Base-by-base conservation (phyloP, 2,329 filamentous ascomycete species). In the Fusarium annulatum region DNA sequence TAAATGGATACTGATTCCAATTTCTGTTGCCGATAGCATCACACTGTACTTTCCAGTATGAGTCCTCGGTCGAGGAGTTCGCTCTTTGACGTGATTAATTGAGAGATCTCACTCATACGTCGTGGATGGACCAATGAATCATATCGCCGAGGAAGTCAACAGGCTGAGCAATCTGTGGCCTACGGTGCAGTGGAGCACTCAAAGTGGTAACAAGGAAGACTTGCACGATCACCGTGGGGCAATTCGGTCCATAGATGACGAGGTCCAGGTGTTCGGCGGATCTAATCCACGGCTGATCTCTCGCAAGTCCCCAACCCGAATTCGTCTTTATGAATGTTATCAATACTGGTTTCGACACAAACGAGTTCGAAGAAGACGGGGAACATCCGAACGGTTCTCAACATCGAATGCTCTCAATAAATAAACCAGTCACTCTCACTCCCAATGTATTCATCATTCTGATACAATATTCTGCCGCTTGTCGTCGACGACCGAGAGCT, bases 401-500 rank as follows among this genome's bases (percentile, higher is more conserved):
- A 2, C 1, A 19, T 9, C 3, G 0, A 9, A n/a, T 16, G 4
- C 14, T 16, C 26, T 26, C 2, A 26, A 9, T 16, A 1, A 11
- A 11, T n/a, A 5, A 4, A 14, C 3, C 18, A 19, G 5, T 14
- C 15, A 0, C 39, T 42, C 8, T 9, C 5, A 6, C 3, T 36
- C 9, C 5, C 12, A 9, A 18, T 36, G 3, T 36, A 36, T 36
- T 1, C 16, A 36, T 36, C 16, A 36, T 18, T 36, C 15, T 15
- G 8, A 36, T 16, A 1, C 8, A 23, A 15, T 21, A 5, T 21
- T 0, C 15, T 21, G 9, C 6, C 10, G 12, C 18, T 8, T 3
- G 0, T 33, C 16, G 3, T 51, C 3, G 2, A 23, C 0, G 8
- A 14, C 6, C 2, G 5, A 19, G 16, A 34, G 2, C 5, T 10